Conservation (phyloP, 202 grass and related monocot species). For the Panicum virgatum region DNA sequence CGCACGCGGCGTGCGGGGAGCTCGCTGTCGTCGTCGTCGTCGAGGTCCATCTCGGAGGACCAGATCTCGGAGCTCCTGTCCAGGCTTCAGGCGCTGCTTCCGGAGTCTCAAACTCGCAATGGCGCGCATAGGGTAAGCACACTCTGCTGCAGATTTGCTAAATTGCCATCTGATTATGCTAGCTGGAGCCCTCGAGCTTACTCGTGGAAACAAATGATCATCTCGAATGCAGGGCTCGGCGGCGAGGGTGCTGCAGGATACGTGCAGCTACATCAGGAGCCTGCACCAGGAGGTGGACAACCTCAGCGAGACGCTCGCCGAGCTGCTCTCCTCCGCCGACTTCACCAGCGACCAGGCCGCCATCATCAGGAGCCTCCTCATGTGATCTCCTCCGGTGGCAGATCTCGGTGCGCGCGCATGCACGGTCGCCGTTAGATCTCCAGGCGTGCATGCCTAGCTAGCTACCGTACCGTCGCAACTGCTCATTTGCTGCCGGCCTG, state of each 20-base stretch:
- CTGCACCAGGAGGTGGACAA: constrained; percentile 82
- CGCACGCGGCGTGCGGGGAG: constrained; percentile 50
- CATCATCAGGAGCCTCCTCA: constrained; percentile 80
- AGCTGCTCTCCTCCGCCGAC: constrained; percentile 59
- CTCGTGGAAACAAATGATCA: background rate
- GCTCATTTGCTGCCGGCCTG: constrained; percentile 19
- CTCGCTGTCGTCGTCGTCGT: constrained; percentile 36
- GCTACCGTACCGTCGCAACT: background rate
- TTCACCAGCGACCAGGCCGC: constrained; percentile 67
- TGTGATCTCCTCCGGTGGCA: constrained; percentile 32
- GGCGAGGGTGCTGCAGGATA: constrained; percentile 73
- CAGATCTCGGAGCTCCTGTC: constrained; percentile 83
- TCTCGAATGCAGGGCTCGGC: constrained; percentile 59
- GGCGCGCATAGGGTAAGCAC: constrained; percentile 55
- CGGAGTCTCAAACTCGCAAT: constrained; percentile 51
- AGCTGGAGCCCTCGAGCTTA: background rate
- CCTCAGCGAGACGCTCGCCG: constrained; percentile 79
- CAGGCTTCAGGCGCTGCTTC: constrained; percentile 82
- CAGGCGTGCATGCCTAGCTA: constrained; percentile 33
- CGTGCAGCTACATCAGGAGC: constrained; percentile 87
- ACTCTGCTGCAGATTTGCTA: background rate
- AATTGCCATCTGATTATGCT: no score
- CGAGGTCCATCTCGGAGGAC: constrained; percentile 72
- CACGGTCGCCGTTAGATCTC: background rate
- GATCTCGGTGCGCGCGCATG: background rate